Percentiles rank a stretch among this genome's conserved stretches.
phyloP scores from a whole-genome alignment of 768 basidiomycete species.

The Podaxis rugospora region DNA sequence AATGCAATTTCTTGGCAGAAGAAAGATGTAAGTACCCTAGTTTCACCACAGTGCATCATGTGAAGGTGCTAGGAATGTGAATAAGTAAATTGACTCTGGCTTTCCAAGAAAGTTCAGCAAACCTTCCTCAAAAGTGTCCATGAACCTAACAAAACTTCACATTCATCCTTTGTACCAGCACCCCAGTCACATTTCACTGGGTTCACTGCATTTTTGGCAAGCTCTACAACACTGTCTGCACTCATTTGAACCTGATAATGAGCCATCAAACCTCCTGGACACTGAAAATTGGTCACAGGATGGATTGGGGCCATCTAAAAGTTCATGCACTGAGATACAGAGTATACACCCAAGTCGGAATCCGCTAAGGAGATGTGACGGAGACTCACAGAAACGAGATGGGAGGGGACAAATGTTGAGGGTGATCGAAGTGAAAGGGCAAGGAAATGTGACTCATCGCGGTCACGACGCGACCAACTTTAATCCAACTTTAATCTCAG shows the following conservation, averaged over 20 bases:
- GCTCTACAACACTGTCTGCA: constrained; percentile 17
- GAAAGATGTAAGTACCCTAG: neutral
- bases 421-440: neutral
- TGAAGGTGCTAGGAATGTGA: constrained; percentile 1
- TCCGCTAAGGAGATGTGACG: constrained; percentile 18
- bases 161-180: constrained; percentile 14
- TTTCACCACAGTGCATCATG: neutral
- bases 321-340: neutral
- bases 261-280: neutral
- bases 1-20: neutral
- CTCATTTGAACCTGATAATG: constrained; percentile 11
- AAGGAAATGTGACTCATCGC: neutral
- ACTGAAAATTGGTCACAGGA: neutral
- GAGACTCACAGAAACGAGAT: neutral
- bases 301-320: neutral
- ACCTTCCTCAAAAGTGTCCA: constrained; percentile 28
- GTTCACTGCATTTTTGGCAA: constrained; percentile 22
- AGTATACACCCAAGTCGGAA: constrained; percentile 15
- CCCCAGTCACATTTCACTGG: constrained; percentile 25
- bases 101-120: constrained; percentile 8
- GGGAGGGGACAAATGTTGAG: neutral
- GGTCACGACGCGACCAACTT: neutral
- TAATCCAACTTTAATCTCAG: neutral
- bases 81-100: neutral
- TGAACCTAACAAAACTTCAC: constrained; percentile 19